A percentile compares a stretch with the other conserved stretches of the same genome.
phyloP scores from a whole-genome alignment of 192 early-diverging fungal species.

The Rhizophagus sp. region DNA sequence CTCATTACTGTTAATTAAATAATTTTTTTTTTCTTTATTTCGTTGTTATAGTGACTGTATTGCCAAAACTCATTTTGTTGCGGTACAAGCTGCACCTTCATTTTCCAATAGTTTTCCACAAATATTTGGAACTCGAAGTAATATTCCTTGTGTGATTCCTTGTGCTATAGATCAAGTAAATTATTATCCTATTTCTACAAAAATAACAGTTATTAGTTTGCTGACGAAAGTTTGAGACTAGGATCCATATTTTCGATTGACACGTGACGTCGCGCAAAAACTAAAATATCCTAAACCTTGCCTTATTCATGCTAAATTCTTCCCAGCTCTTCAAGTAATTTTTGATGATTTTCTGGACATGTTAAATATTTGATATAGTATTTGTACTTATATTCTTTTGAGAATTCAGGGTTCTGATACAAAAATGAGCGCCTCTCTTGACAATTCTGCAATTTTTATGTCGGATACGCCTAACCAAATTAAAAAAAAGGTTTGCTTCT shows the following conservation, averaged over 20 bases:
- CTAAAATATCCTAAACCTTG: slow-evolving; percentile 97
- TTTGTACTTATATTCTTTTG: slow-evolving; percentile 2
- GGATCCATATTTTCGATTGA: slow-evolving; percentile 98
- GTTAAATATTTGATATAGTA: slow-evolving; percentile 1
- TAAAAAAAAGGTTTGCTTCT: slow-evolving; percentile 79
- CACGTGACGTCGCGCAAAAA: slow-evolving; percentile 87
- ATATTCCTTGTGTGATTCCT: slow-evolving; percentile 96
- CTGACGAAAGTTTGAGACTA: background rate
- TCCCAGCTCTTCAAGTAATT: slow-evolving; percentile 82
- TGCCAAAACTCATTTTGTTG: slow-evolving; percentile 93
- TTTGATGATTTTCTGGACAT: background rate
- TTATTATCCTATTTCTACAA: background rate
- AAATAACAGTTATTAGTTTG: background rate
- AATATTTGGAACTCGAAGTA: slow-evolving; percentile 88
- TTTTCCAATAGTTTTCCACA: slow-evolving; percentile 94
- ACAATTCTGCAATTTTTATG: slow-evolving; percentile 90
- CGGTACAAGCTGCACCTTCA: slow-evolving; percentile 92
- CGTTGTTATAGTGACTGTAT: slow-evolving; percentile 66
- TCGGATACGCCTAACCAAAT: slow-evolving; percentile 87
- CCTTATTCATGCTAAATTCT: slow-evolving; percentile 92
- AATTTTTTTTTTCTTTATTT: background rate
- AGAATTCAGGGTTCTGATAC: slow-evolving; percentile 72
- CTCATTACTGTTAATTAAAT: background rate
- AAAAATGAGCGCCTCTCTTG: slow-evolving; percentile 94
- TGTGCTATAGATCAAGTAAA: slow-evolving; percentile 91